Evolutionary conservation across 352 stramenopile species (phyloP).

Genomic region (Pythium phragmiticola): DNA sequence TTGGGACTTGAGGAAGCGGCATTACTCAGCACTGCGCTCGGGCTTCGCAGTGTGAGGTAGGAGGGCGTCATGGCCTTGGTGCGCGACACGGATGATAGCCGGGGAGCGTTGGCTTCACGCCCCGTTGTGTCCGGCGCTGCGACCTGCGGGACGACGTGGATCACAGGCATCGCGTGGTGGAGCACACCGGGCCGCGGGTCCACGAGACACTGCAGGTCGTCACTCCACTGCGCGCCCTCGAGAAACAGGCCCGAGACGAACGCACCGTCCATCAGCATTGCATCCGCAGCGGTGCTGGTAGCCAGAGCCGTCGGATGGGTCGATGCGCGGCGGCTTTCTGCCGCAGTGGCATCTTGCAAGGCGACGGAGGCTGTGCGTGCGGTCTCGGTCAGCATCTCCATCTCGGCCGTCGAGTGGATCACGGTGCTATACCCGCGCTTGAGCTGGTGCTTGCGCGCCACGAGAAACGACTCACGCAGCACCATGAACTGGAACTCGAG

Average conservation of each 20-base stretch:
- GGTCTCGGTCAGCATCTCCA: conserved; percentile 23
- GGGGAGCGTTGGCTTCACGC: too few species aligned
- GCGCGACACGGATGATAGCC: conserved; percentile 14
- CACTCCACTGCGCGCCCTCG: conserved; percentile 70
- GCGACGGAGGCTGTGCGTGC: background rate
- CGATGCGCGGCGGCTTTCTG: background rate
- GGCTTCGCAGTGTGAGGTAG: conserved; percentile 27
- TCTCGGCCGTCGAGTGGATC: conserved; percentile 18
- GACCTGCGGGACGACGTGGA: conserved; percentile 77
- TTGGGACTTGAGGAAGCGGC: background rate
- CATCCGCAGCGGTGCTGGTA: background rate
- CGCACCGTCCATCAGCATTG: conserved; percentile 33
- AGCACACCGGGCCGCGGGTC: conserved; percentile 56
- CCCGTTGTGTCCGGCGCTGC: conserved; percentile 9
- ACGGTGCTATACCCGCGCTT: conserved; percentile 8
- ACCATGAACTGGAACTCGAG: conserved; percentile 71
- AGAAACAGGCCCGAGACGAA: conserved; percentile 65
- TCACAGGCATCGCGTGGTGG: conserved; percentile 75
- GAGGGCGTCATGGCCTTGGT: conserved; percentile 29
- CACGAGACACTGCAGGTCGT: conserved; percentile 46
- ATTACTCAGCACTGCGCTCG: conserved; percentile 12
- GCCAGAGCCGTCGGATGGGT: background rate
- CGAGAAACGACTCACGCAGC: conserved; percentile 26
- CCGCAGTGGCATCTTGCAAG: background rate
- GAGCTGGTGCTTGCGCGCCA: conserved; percentile 22